Conservation (phyloP, 2,329 filamentous ascomycete genomes). For the Phyllosticta citrichinensis region DNA sequence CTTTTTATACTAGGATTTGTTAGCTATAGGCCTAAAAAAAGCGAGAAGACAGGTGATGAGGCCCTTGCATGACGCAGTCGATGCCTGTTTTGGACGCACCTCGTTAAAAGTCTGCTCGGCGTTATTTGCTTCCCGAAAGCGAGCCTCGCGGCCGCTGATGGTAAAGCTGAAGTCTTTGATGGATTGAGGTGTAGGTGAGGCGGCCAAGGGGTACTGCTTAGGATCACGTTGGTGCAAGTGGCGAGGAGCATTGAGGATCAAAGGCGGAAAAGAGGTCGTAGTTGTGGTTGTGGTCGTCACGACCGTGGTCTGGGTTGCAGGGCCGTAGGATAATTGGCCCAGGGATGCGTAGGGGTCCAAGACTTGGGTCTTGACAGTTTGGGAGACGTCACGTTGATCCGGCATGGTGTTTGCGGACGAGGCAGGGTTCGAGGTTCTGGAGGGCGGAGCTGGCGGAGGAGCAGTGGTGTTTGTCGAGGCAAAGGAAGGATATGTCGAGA, state of each 20-base stretch:
- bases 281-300: slow-evolving; percentile 91
- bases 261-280: slow-evolving; percentile 69
- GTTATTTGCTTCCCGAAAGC: slow-evolving; percentile 54
- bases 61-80: not conserved
- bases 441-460: slow-evolving; percentile 2
- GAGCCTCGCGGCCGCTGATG: slow-evolving; percentile 50
- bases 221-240: slow-evolving; percentile 65
- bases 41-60: not conserved
- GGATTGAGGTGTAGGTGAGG: slow-evolving; percentile 68
- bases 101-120: slow-evolving; percentile 42
- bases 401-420: slow-evolving; percentile 17
- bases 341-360: slow-evolving; percentile 34
- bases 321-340: slow-evolving; percentile 52
- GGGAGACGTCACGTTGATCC: slow-evolving; percentile 19
- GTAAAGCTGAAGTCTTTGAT: slow-evolving; percentile 70
- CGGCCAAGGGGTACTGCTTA: slow-evolving; percentile 83
- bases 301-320: slow-evolving; percentile 54
- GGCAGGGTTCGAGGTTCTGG: slow-evolving; percentile 2
- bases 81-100: slow-evolving; percentile 31
- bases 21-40: not conserved
- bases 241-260: slow-evolving; percentile 64
- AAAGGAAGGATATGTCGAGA: slow-evolving; percentile 6
- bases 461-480: slow-evolving; percentile 3
- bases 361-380: slow-evolving; percentile 17
- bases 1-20: slow-evolving; percentile 29